Conservation (phyloP, 805 yeast species). For the Phaffomyces antillensis region DNA sequence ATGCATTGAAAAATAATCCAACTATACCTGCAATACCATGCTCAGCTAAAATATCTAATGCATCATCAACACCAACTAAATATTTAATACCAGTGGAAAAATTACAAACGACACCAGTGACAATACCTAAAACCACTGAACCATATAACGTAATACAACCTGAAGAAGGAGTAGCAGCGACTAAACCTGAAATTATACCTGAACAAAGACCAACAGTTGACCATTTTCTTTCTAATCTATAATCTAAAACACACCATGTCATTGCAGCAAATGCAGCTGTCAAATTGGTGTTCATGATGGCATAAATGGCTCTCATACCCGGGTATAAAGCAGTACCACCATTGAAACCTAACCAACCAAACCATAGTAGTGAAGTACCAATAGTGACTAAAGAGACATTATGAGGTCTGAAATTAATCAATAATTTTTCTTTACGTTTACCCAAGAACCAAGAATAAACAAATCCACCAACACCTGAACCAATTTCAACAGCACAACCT, state of each 20-base stretch:
- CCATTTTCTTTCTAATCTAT: constrained; percentile 82
- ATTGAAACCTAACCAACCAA: constrained; percentile 95
- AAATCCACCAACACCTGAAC: constrained; percentile 86
- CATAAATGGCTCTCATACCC: constrained; percentile 74
- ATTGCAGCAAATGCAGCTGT: constrained; percentile 88
- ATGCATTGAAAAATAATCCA: constrained; percentile 82
- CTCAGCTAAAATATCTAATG: constrained; percentile 95
- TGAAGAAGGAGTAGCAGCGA: constrained; percentile 94
- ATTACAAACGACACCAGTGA: constrained; percentile 80
- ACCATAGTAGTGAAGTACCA: constrained; percentile 83
- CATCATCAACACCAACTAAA: constrained; percentile 77
- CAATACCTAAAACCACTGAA: constrained; percentile 75
- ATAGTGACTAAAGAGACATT: constrained; percentile 85
- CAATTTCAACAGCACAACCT: constrained; percentile 94
- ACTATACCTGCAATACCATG: constrained; percentile 95
- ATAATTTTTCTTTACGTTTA: constrained; percentile 61
- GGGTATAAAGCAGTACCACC: constrained; percentile 86
- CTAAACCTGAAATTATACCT: constrained; percentile 91
- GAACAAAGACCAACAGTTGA: constrained; percentile 93
- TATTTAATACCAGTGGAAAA: constrained; percentile 84
- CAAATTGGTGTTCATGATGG: constrained; percentile 86
- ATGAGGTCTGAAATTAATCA: constrained; percentile 90
- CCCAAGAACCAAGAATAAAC: constrained; percentile 80
- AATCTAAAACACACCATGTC: constrained; percentile 89
- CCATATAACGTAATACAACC: constrained; percentile 92